Conservation (phyloP, 331 rosid genomes). For the Phaseolus coccineus region DNA sequence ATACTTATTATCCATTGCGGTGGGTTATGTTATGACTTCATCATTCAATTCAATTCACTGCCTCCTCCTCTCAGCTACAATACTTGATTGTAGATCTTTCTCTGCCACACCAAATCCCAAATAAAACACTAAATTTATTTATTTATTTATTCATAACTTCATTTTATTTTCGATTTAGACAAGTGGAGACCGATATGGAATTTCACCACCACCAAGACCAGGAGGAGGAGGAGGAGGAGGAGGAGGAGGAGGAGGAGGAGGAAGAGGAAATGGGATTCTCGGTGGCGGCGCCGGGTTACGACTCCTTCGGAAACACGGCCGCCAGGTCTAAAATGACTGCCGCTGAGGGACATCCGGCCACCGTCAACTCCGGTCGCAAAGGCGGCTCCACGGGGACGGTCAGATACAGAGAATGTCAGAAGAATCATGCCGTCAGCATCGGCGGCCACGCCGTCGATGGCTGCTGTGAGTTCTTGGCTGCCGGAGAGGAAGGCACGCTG, state of each 20-base stretch:
- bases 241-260: constrained; percentile 23
- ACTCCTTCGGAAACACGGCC: constrained; percentile 49
- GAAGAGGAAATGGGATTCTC: constrained; percentile 62
- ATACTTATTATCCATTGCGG: constrained; percentile 31
- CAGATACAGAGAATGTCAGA: constrained; percentile 86
- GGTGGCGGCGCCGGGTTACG: constrained; percentile 42
- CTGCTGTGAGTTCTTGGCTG: constrained; percentile 85
- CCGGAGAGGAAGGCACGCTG: constrained; percentile 80
- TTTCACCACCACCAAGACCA: constrained; percentile 74
- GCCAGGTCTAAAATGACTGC: constrained; percentile 44
- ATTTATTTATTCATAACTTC: neutral
- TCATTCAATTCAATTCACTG: constrained; percentile 37
- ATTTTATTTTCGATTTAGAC: neutral
- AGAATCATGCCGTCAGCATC: constrained; percentile 80
- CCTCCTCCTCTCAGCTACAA: neutral
- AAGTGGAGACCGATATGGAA: constrained; percentile 61
- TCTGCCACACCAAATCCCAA: constrained; percentile 11
- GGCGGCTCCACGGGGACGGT: constrained; percentile 20
- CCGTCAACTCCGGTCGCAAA: constrained; percentile 37
- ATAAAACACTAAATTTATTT: neutral
- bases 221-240: constrained; percentile 64
- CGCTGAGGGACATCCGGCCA: neutral
- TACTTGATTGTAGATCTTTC: constrained; percentile 41
- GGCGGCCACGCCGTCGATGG: constrained; percentile 91
- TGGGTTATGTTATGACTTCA: constrained; percentile 37